phyloP scores from a whole-genome alignment of 2,329 filamentous ascomycete genomes.

The Zymoseptoria ardabiliae region DNA sequence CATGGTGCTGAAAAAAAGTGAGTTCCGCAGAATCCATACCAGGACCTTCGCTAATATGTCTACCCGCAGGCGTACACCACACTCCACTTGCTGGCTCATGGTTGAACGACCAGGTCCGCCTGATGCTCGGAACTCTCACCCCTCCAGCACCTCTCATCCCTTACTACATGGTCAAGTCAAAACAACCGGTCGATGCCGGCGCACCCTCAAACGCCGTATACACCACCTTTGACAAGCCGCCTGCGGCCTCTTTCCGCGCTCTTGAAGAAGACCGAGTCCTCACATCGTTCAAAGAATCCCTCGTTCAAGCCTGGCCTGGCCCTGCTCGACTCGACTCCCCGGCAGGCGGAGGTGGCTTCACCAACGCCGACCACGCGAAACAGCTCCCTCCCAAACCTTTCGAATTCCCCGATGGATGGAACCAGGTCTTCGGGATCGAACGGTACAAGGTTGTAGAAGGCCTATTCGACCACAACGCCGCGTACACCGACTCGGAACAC shows the following conservation, averaged over 20 bases:
- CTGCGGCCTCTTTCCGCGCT: slow-evolving; percentile 63
- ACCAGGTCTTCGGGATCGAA: slow-evolving; percentile 87
- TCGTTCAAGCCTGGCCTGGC: slow-evolving; percentile 87
- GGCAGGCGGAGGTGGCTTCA: slow-evolving; percentile 41
- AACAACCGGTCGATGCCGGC: slow-evolving; percentile 80
- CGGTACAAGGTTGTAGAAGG: slow-evolving; percentile 81
- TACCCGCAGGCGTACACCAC: slow-evolving; percentile 61
- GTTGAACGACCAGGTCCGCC: slow-evolving; percentile 80
- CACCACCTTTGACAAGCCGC: slow-evolving; percentile 58
- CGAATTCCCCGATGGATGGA: slow-evolving; percentile 94
- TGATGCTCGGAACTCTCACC: slow-evolving; percentile 60
- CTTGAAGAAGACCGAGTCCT: slow-evolving; percentile 90
- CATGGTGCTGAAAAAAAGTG: slow-evolving; percentile 75
- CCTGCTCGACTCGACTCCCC: slow-evolving; percentile 55
- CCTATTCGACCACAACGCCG: slow-evolving; percentile 79
- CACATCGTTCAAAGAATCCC: slow-evolving; percentile 95
- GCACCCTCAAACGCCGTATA: slow-evolving; percentile 69
- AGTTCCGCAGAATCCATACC: slow-evolving; percentile 1
- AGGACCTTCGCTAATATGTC: not conserved
- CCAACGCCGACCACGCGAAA: slow-evolving; percentile 69
- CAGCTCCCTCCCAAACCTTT: slow-evolving; percentile 75
- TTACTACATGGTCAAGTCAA: slow-evolving; percentile 80
- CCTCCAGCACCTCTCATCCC: slow-evolving; percentile 72
- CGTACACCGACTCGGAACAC: slow-evolving; percentile 48
- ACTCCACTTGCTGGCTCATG: slow-evolving; percentile 83